phyloP scores from a whole-genome alignment of 768 basidiomycete genomes.

The Trametes sanguinea region DNA sequence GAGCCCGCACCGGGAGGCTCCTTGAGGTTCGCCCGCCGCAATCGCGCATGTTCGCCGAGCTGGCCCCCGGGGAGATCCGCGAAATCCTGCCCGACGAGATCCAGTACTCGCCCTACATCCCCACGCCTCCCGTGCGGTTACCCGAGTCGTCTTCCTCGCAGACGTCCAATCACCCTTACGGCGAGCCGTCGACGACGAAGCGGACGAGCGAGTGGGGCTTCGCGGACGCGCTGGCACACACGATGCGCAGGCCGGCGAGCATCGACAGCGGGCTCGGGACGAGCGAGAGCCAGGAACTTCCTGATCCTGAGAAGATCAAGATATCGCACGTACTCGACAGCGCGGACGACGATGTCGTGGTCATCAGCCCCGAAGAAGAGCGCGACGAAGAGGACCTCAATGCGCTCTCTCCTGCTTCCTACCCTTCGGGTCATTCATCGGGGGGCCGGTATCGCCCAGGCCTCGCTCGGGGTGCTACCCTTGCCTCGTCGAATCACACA shows the following conservation, averaged over 20 bases:
- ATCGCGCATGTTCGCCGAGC: constrained; percentile 31
- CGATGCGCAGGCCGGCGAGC: constrained; percentile 36
- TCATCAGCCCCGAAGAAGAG: constrained; percentile 8
- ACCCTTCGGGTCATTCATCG: neutral
- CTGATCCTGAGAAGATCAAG: neutral
- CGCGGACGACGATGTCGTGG: constrained; percentile 4
- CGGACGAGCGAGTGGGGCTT: constrained; percentile 53
- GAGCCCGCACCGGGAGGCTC: neutral
- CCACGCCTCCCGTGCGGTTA: constrained; percentile 22
- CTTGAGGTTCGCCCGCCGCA: constrained; percentile 10
- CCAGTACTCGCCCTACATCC: constrained; percentile 32
- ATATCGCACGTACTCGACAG: constrained; percentile 8
- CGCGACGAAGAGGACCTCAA: neutral
- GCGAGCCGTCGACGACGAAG: constrained; percentile 32
- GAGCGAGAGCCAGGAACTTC: constrained; percentile 37
- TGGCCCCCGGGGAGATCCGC: constrained; percentile 32
- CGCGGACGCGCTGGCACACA: constrained; percentile 61
- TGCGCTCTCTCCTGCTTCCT: constrained; percentile 4
- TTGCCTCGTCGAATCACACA: constrained; percentile 27
- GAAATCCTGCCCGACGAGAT: constrained; percentile 34
- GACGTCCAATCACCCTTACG: constrained; percentile 29
- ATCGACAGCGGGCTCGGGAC: constrained; percentile 51
- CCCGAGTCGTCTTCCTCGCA: constrained; percentile 27
- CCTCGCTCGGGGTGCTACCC: constrained; percentile 16
- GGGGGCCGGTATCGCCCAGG: constrained; percentile 14